These are phyloP conservation scores for Phycomyces blakesleeanus DNA, from an alignment of 192 early-diverging fungal genomes.

Conservation along the genomic window DNA sequence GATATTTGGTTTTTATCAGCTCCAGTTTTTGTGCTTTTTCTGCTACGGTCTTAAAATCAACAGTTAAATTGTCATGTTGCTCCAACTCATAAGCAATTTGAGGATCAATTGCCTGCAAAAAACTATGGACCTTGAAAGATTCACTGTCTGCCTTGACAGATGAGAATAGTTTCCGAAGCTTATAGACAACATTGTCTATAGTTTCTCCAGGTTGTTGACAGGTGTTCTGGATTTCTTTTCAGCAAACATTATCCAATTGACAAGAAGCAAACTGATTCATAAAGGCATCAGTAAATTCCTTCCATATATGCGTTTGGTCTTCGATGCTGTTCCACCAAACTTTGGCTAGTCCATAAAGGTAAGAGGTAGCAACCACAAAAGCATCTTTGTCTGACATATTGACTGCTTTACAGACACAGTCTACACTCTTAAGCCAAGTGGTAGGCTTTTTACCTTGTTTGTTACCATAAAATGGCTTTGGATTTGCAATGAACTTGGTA, in stretches of 20 bases:
- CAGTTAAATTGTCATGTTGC: neutral
- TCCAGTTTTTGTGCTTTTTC: neutral
- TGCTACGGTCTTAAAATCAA: neutral
- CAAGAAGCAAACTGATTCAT: neutral
- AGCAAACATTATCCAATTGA: constrained; percentile 3
- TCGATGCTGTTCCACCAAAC: neutral
- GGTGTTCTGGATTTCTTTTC: neutral
- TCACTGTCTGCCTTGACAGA: neutral
- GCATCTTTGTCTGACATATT: neutral
- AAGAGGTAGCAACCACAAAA: neutral
- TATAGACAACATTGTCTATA: constrained; percentile 1
- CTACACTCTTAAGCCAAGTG: neutral
- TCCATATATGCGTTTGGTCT: neutral
- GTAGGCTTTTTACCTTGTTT: neutral
- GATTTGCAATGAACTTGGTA: neutral
- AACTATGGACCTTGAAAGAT: neutral
- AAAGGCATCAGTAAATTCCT: neutral
- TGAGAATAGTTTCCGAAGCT: neutral
- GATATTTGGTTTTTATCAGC: neutral
- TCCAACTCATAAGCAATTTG: constrained; percentile 9
- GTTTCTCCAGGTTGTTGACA: constrained; percentile 1
- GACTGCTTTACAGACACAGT: neutral
- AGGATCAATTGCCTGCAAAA: neutral
- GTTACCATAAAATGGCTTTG: neutral
- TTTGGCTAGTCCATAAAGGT: neutral